phyloP scores from a whole-genome alignment of 176 grass and related monocot species.

The Phragmites australis region DNA sequence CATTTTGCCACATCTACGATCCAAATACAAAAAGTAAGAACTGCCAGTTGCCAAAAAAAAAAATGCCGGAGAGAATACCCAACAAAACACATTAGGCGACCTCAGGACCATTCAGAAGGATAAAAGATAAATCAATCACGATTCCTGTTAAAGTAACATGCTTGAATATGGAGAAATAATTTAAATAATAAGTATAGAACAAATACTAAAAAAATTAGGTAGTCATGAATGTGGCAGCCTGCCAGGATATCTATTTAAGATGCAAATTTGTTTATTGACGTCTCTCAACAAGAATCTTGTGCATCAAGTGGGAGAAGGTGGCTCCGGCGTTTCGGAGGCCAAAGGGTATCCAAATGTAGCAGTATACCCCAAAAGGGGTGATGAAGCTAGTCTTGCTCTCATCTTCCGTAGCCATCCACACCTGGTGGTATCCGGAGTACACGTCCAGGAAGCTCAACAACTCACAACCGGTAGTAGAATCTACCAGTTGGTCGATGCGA shows the following conservation, averaged over 20 bases:
- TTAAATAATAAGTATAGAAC: neutral
- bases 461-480: too few species aligned
- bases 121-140: neutral
- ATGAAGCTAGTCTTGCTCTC: too few species aligned
- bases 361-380: too few species aligned
- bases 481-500: too few species aligned
- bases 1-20: neutral
- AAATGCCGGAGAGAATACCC: neutral
- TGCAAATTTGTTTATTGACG: too few species aligned
- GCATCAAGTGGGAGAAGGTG: too few species aligned
- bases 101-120: neutral
- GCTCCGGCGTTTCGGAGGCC: too few species aligned
- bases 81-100: neutral
- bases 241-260: neutral
- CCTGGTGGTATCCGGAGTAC: too few species aligned
- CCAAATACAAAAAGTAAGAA: neutral
- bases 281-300: too few species aligned
- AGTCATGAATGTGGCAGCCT: neutral
- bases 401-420: too few species aligned
- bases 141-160: slow-evolving; percentile 6
- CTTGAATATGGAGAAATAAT: neutral
- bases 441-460: too few species aligned
- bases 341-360: too few species aligned
- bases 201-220: neutral
- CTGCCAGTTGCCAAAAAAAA: neutral